Evolutionary conservation across 106 monocot genomes (phyloP).

Genomic region (Dendrobium officinale): DNA sequence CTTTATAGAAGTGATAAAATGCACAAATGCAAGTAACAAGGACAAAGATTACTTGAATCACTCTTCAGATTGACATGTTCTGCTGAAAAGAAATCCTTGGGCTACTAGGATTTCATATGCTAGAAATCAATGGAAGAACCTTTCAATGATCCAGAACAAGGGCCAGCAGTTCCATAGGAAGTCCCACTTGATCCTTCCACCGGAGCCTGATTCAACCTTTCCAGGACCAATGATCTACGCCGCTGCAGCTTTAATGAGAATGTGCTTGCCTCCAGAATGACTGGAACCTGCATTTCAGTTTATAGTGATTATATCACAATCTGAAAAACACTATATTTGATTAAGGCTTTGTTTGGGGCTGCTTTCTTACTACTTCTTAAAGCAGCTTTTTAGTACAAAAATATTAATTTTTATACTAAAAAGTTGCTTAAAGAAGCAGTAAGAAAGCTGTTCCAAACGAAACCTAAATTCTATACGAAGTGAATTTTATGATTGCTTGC

Average conservation of each 20-base stretch:
- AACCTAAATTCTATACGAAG: neutral
- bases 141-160: constrained; percentile 38
- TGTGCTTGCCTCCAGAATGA: constrained; percentile 72
- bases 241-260: constrained; percentile 71
- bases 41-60: no score
- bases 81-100: no score
- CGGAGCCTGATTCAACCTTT: constrained; percentile 92
- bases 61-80: no score
- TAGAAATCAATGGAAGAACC: constrained; percentile 61
- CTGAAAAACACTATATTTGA: neutral
- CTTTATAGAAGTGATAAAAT: no score
- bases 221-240: constrained; percentile 60
- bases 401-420: no score
- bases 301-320: neutral
- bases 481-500: neutral
- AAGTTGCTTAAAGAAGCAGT: no score
- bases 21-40: no score
- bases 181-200: constrained; percentile 73
- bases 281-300: constrained; percentile 54
- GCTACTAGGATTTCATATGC: neutral
- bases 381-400: no score
- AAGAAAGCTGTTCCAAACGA: no score
- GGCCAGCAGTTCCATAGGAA: constrained; percentile 38
- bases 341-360: neutral
- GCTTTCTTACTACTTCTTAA: no score